These are phyloP conservation scores for Lyophyllum semitale DNA, from an alignment of 768 basidiomycete genomes.

Conservation along the genomic window DNA sequence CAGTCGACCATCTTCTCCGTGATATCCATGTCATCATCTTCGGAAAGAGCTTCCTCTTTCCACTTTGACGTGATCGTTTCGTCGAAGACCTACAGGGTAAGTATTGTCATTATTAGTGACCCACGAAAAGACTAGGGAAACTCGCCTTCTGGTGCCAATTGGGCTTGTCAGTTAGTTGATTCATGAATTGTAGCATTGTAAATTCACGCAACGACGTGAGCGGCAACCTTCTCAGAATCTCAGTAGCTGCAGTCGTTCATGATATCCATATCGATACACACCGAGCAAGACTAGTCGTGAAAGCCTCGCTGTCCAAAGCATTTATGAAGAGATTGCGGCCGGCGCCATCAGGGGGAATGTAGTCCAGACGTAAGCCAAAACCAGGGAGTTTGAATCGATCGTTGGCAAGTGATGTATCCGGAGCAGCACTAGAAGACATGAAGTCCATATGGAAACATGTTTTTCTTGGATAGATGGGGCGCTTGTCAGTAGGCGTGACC, in stretches of 20 bases:
- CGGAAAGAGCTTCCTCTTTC: constrained; percentile 15
- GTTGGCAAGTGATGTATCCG: not conserved
- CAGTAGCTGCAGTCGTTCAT: not conserved
- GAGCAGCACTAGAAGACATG: not conserved
- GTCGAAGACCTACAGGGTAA: constrained; percentile 14
- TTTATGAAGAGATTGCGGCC: constrained; percentile 3
- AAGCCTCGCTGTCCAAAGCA: constrained; percentile 1
- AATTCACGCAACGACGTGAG: constrained; percentile 19
- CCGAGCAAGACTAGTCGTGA: not conserved
- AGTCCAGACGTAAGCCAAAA: constrained; percentile 12
- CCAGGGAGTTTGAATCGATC: constrained; percentile 8
- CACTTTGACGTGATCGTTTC: constrained; percentile 11
- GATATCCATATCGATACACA: not conserved
- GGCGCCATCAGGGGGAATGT: not conserved
- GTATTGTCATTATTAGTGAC: not conserved
- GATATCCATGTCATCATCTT: not conserved
- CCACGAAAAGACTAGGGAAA: not conserved
- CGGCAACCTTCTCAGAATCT: constrained; percentile 3
- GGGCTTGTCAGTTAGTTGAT: constrained; percentile 18
- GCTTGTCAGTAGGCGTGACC: no score
- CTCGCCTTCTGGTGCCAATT: constrained; percentile 17
- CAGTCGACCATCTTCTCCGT: constrained; percentile 17
- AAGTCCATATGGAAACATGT: no score
- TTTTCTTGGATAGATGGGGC: no score
- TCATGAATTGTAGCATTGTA: constrained; percentile 19